Base-by-base conservation (phyloP, 2,329 filamentous ascomycete genomes). In the Ceratocystis diversiconidia region DNA sequence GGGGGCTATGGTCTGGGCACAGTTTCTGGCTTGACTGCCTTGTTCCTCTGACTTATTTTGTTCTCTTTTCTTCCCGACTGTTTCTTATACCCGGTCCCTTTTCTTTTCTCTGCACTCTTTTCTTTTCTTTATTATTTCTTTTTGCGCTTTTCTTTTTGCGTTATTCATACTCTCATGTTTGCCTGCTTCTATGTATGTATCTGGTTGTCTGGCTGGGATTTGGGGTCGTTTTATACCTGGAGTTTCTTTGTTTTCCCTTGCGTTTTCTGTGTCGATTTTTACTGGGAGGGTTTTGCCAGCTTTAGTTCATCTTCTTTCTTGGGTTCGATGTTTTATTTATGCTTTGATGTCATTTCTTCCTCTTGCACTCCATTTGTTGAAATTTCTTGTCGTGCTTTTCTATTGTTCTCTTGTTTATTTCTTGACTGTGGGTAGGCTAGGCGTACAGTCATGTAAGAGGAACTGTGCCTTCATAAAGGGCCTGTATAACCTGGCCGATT, bases 181-280 rank as follows among this genome's bases (percentile, higher is more conserved):
- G 63, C 62, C 67, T 57, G 46, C 61, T 63, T 52, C 41, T 46
- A 15, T 52, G 22, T 50, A 5, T 50, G 32, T 41, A 19, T 63
- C 30, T 22, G 22, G 17, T 30, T 60, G 55, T 61, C 28, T 61
- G 57, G 57, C n/a, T 36, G 59, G 50, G 50, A 55, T 25, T 28
- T 55, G 50, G 50, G 36, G 36, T 41, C 50, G 19, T 19, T 55
- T 55, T 55, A 67, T 67, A 64, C 65, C 59, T 68, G 65, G 64
- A 66, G 61, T 60, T 62, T 67, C 41, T 22, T 32, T 61, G 2
- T 63, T 63, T 63, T 63, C 28, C 65, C 22, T 62, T 59, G 41
- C 10, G 44, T 64, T 62, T 43, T 52, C 36, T 41, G 36, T 41
- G 36, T 12, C 4, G 36, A 41, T 41, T 41, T 41, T 41, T 41